Evolutionary conservation across 2,329 filamentous ascomycete species (phyloP).

Genomic region (Diaporthe aspalathi): DNA sequence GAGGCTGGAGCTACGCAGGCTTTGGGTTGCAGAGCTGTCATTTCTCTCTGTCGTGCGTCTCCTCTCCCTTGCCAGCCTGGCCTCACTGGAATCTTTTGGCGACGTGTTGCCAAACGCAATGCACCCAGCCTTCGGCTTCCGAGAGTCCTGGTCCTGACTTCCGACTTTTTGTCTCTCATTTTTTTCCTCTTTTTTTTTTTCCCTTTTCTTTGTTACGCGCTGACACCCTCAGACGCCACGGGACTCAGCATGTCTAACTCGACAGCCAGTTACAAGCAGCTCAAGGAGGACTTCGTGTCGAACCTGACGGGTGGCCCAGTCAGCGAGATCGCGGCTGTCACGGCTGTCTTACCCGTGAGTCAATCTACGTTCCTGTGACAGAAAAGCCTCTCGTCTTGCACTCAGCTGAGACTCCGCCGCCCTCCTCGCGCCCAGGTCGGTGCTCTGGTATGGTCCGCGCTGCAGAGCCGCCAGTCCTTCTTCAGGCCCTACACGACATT

Average conservation of each 20-base stretch:
- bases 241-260: constrained; percentile 47
- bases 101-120: constrained; percentile 40
- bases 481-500: constrained; percentile 80
- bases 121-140: constrained; percentile 10
- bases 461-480: constrained; percentile 86
- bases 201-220: constrained; percentile 18
- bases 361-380: constrained; percentile 38
- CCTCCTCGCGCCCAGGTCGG: constrained; percentile 69
- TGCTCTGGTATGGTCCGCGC: constrained; percentile 85
- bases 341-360: constrained; percentile 84
- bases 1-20: constrained; percentile 36
- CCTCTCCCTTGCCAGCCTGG: constrained; percentile 37
- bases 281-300: constrained; percentile 96
- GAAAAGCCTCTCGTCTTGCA: constrained; percentile 36
- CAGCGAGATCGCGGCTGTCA: constrained; percentile 87
- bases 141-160: constrained; percentile 7
- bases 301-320: constrained; percentile 86
- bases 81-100: constrained; percentile 21
- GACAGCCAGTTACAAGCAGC: constrained; percentile 80
- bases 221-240: constrained; percentile 27
- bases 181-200: not conserved
- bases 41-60: constrained; percentile 27
- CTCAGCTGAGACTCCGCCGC: constrained; percentile 38
- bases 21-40: constrained; percentile 37
- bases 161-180: constrained; percentile 5